phyloP scores from a whole-genome alignment of 345 rosid genomes.

The Eucalyptus cloeziana region DNA sequence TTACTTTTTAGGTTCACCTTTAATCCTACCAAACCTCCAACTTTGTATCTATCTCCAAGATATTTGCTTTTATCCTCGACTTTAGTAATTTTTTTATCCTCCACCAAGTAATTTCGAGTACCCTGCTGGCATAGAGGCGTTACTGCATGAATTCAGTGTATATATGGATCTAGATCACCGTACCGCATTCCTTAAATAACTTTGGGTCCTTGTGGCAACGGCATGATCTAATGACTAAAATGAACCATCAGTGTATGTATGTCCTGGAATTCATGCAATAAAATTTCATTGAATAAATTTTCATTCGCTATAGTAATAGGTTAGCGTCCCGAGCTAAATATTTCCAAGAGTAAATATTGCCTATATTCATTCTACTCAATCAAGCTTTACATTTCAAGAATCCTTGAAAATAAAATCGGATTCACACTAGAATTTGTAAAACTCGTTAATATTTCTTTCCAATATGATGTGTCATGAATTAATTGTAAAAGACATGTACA shows the following conservation, averaged over 20 bases:
- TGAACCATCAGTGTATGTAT: neutral
- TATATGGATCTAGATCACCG: neutral
- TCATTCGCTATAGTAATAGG: neutral
- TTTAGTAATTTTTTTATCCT: neutral
- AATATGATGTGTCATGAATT: neutral
- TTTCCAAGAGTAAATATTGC: neutral
- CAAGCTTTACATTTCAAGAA: neutral
- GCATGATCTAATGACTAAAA: neutral
- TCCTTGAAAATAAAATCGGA: neutral
- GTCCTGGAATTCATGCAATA: neutral
- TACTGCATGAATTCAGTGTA: neutral
- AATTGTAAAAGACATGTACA: neutral
- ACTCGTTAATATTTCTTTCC: neutral
- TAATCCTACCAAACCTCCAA: neutral
- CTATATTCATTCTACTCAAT: neutral
- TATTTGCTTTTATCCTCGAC: neutral
- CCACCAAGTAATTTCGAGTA: neutral
- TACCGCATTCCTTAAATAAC: neutral
- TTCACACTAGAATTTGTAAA: neutral
- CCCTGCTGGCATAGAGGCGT: neutral
- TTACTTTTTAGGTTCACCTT: neutral
- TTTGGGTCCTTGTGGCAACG: neutral
- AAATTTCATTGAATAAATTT: neutral
- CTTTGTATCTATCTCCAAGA: neutral
- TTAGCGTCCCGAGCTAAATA: neutral